Conservation (phyloP, 2,329 filamentous ascomycete genomes). For the Dactylellina haptotyla region DNA sequence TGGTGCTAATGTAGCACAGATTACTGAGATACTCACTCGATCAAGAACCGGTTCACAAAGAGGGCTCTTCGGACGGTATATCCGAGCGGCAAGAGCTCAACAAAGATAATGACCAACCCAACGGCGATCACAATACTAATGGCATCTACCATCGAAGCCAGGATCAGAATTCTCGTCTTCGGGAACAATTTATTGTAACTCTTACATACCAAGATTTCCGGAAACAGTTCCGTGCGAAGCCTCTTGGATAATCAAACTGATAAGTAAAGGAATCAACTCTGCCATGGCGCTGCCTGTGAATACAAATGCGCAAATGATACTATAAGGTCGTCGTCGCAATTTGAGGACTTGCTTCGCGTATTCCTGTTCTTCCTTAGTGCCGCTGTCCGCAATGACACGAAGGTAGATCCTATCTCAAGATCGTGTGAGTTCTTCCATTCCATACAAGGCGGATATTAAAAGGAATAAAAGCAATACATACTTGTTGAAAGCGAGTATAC, state of each 20-base stretch:
- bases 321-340: constrained; percentile 30
- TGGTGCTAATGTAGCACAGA: neutral
- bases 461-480: neutral
- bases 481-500: constrained; percentile 48
- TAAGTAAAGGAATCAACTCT: constrained; percentile 42
- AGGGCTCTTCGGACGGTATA: constrained; percentile 37
- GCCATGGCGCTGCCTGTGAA: constrained; percentile 51
- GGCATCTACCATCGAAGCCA: constrained; percentile 18
- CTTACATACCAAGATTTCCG: constrained; percentile 37
- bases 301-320: constrained; percentile 46
- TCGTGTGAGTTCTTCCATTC: neutral
- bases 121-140: constrained; percentile 49
- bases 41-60: constrained; percentile 39
- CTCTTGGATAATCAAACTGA: constrained; percentile 47
- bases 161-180: neutral
- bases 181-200: neutral
- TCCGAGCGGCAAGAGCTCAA: constrained; percentile 39
- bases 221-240: constrained; percentile 30
- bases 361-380: constrained; percentile 24
- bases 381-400: constrained; percentile 37
- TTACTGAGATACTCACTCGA: constrained; percentile 22
- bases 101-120: constrained; percentile 35
- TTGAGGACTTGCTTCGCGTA: constrained; percentile 32
- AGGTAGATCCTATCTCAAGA: constrained; percentile 32
- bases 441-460: neutral